Evolutionary conservation across 2,329 filamentous ascomycete species (phyloP).

Genomic region (Boeremia exigua): DNA sequence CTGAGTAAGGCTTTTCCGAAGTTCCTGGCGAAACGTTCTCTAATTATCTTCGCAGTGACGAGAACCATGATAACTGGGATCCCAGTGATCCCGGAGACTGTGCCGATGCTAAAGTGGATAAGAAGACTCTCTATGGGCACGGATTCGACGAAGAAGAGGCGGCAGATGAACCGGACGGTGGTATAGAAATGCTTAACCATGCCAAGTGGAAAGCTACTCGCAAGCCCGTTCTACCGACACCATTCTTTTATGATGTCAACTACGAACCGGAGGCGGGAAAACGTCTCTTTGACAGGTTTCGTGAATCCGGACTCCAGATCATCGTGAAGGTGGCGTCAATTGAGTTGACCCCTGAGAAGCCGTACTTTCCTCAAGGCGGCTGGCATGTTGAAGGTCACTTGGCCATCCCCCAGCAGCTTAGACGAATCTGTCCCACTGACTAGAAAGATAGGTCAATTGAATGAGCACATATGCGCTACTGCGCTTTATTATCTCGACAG

Average conservation of each 20-base stretch:
- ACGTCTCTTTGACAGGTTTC: neutral
- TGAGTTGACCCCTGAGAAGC: slow-evolving; percentile 63
- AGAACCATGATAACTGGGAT: neutral
- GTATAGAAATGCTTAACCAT: neutral
- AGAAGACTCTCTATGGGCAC: neutral
- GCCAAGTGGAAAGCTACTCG: neutral
- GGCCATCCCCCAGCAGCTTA: no score
- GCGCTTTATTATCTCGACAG: slow-evolving; percentile 67
- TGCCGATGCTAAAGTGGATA: neutral
- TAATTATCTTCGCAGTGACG: neutral
- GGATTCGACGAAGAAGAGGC: neutral
- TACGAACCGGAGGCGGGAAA: neutral
- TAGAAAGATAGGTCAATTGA: slow-evolving; percentile 40
- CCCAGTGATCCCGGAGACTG: neutral
- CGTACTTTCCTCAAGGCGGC: slow-evolving; percentile 58
- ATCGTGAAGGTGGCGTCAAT: slow-evolving; percentile 68
- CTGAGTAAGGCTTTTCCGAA: neutral
- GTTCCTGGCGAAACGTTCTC: neutral
- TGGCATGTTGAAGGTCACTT: slow-evolving; percentile 57
- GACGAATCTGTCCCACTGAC: no score
- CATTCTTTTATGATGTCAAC: neutral
- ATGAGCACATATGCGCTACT: slow-evolving; percentile 69
- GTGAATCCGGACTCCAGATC: slow-evolving; percentile 56
- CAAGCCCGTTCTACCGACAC: neutral
- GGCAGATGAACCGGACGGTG: neutral